Evolutionary conservation across 1,139 yeast species (phyloP), one percentile per base, ranked within the genome.

Genomic region (Taphrina sp.): DNA sequence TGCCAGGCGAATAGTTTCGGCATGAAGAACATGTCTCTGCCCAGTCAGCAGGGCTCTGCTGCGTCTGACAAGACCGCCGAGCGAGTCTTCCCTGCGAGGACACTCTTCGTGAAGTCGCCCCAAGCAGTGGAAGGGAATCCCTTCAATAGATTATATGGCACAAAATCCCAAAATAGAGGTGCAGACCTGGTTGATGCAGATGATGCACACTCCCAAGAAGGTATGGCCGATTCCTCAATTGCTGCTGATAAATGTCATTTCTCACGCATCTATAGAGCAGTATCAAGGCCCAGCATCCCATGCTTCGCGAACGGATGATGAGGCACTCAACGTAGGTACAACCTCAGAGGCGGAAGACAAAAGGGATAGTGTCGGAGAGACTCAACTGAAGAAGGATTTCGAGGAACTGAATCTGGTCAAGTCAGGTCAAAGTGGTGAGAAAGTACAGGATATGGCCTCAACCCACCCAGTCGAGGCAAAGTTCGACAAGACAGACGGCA

Each of bases 1-100:
- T n/a, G n/a, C n/a, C n/a, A n/a, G n/a, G n/a, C n/a, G n/a, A n/a
- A n/a, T n/a, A n/a, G n/a, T n/a, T n/a, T n/a, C n/a, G n/a, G n/a
- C n/a, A n/a, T n/a, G n/a, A n/a, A n/a, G n/a, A n/a, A n/a, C n/a
- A n/a, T n/a, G n/a, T n/a, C n/a, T n/a, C n/a, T n/a, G n/a, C n/a
- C n/a, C n/a, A n/a, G n/a, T n/a, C n/a, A n/a, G n/a, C 52, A 46
- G 8, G 44, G 45, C 22, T 37, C 53, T 20, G 22, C 19, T 14
- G 31, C n/a, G 22, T 37, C 44, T 7, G 38, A 26, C 17, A 19
- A 38, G 43, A 47, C 42, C 14, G 44, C 44, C 5, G 52, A 45
- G 33, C 34, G 52, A 17, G 35, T 39, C 33, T 49, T 49, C n/a
- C 54, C 54, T n/a, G 54, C 54, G 23, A 45, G 54, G 12, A 49